Evolutionary conservation across 2,329 filamentous ascomycete species (phyloP).

Genomic region (Cordyceps cicadae): DNA sequence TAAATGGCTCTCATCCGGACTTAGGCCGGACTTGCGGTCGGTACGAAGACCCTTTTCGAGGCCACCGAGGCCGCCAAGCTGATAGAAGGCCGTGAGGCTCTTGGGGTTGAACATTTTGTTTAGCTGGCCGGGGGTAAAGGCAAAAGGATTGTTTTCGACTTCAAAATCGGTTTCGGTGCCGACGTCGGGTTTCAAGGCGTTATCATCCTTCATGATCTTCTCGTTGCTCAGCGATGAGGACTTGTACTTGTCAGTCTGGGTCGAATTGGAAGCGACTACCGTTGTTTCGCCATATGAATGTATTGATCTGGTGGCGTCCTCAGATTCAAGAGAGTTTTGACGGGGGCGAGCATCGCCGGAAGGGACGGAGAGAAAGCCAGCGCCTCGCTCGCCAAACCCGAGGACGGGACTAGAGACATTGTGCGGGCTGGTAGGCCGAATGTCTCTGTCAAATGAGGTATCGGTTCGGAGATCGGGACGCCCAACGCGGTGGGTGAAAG

Average conservation of each 20-base stretch:
- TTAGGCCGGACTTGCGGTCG: constrained; percentile 65
- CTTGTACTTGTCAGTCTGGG: constrained; percentile 33
- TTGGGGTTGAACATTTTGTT: constrained; percentile 87
- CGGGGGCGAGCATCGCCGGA: constrained; percentile 47
- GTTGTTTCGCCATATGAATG: constrained; percentile 58
- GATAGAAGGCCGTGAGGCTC: constrained; percentile 71
- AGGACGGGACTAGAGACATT: constrained; percentile 56
- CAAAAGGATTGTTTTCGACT: constrained; percentile 74
- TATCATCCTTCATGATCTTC: constrained; percentile 54
- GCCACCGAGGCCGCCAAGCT: constrained; percentile 67
- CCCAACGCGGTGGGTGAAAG: constrained; percentile 19
- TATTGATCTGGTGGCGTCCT: constrained; percentile 50
- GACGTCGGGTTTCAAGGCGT: constrained; percentile 66
- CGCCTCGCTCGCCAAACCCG: constrained; percentile 36
- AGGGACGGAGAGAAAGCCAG: constrained; percentile 58
- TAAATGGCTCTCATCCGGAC: constrained; percentile 62
- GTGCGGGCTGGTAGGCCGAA: constrained; percentile 62
- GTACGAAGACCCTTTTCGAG: constrained; percentile 71
- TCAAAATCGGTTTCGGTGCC: constrained; percentile 69
- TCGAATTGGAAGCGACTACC: constrained; percentile 39
- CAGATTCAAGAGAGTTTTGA: constrained; percentile 63
- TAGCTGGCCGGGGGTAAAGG: constrained; percentile 74
- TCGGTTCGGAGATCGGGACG: constrained; percentile 41
- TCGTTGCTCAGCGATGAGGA: constrained; percentile 35
- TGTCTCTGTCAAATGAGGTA: constrained; percentile 58